Evolutionary conservation across 2,329 filamentous ascomycete genomes (phyloP).

Genomic region (Cercospora sp.): DNA sequence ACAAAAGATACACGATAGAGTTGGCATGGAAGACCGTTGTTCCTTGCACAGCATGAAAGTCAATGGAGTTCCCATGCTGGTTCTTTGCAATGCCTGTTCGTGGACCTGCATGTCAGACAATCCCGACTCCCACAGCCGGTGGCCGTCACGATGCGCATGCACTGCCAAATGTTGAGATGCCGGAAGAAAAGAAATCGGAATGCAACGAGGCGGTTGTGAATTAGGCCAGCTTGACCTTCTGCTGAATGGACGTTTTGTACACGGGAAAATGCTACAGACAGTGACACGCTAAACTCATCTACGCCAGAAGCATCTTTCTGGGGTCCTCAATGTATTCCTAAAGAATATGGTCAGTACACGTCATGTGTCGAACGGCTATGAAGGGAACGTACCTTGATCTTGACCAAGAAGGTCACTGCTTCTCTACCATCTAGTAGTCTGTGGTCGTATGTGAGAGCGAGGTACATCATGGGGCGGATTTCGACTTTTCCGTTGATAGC

Average conservation of each 20-base stretch:
- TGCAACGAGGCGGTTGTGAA: neutral
- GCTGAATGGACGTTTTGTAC: constrained; percentile 19
- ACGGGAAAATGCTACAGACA: constrained; percentile 16
- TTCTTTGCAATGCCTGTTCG: neutral
- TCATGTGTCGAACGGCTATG: neutral
- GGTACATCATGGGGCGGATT: constrained; percentile 98
- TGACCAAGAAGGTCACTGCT: constrained; percentile 93
- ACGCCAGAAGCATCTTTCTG: constrained; percentile 74
- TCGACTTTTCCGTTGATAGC: constrained; percentile 92
- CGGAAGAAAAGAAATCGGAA: neutral
- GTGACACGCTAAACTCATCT: constrained; percentile 14
- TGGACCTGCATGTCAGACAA: neutral
- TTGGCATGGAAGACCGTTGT: neutral
- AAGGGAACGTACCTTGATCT: constrained; percentile 67
- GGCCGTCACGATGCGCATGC: neutral
- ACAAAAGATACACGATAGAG: neutral
- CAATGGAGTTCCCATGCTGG: neutral
- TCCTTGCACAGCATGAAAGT: neutral
- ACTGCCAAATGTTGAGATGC: neutral
- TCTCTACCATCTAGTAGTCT: constrained; percentile 91
- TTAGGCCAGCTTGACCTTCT: neutral
- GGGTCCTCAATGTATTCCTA: constrained; percentile 88
- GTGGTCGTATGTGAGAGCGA: constrained; percentile 96
- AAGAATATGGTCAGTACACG: neutral
- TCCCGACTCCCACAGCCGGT: neutral